Base-by-base conservation (phyloP, 1,284 basidiomycete species). In the Mycena sp. region DNA sequence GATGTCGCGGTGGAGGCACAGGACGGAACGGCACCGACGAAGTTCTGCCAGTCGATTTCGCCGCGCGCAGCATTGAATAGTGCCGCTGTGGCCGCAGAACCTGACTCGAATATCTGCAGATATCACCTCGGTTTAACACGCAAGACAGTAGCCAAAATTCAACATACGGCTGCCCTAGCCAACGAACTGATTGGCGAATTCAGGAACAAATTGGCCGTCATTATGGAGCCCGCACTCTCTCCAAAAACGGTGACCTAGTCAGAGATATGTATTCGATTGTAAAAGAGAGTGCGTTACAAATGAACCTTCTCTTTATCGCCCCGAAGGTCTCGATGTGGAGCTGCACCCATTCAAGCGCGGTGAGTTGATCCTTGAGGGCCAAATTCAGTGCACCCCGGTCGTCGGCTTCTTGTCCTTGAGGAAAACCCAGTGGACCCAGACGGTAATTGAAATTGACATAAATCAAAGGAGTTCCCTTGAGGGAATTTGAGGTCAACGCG, bases 391-490 rank as follows among this genome's bases (percentile, higher is more conserved):
- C 70, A 17, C 69, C 74, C 3, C 60, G 57, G 9, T 56, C n/a
- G 6, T 60, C 69, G 6, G 77, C 77, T 55, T 79, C 78, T 3
- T 64, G 40, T 2, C 77, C 78, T 64, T 74, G 72, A 16, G 77
- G 76, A 50, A 81, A 81, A 1, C 81, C 80, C 19, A 81, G 71
- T 3, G 76, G 76, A 1, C 75, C 76, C 3, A 78, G 56, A 10
- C 83, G 78, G 63, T 84, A 83, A 65, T 83, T 81, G 67, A 83
- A 70, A 28, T 72, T 76, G 29, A 82, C 78, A 26, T 79, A 77
- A 5, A 83, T 69, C n/a, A 69, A 32, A 16, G 68, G 68, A 1
- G 68, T 69, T 16, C 68, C 68, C 68, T 69, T 19, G 11, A 37
- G 2, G 25, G 12, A 32, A n/a, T 9, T 19, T 17, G 21, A 23